A percentile compares a stretch with the other conserved stretches of the same genome.
Evolutionary conservation across 2,329 filamentous ascomycete species (phyloP).

Genomic region (Fusarium pseudograminearum): DNA sequence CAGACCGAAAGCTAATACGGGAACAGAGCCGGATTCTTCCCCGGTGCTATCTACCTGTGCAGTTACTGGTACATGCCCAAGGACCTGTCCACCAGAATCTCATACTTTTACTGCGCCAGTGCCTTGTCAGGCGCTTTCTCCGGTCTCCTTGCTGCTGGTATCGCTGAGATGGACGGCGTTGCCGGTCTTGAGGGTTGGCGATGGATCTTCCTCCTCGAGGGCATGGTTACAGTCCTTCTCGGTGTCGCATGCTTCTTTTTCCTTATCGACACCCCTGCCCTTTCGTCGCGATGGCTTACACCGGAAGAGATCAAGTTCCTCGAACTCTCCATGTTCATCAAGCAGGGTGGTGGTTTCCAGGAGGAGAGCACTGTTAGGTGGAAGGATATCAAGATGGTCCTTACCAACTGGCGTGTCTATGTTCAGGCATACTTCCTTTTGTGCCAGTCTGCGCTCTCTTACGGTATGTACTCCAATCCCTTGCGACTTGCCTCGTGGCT

Average conservation of each 20-base stretch:
- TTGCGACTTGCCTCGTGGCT: neutral
- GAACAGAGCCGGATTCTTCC: conserved; percentile 71
- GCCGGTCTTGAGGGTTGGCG: conserved; percentile 56
- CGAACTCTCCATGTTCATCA: conserved; percentile 49
- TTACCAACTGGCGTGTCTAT: conserved; percentile 51
- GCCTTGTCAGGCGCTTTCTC: conserved; percentile 80
- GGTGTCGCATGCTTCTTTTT: conserved; percentile 58
- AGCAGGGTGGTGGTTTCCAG: conserved; percentile 48
- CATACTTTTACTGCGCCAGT: conserved; percentile 83
- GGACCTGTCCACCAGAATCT: conserved; percentile 78
- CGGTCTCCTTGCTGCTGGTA: conserved; percentile 75
- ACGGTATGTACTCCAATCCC: conserved; percentile 20
- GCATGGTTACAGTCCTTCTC: conserved; percentile 52
- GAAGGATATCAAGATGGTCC: conserved; percentile 44
- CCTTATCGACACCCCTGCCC: conserved; percentile 56
- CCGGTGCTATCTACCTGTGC: conserved; percentile 79
- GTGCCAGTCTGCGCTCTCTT: conserved; percentile 46
- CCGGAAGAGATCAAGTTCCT: conserved; percentile 46
- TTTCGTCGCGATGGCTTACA: conserved; percentile 52
- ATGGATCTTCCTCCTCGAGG: conserved; percentile 48
- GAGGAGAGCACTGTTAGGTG: conserved; percentile 40
- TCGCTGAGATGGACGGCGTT: conserved; percentile 73
- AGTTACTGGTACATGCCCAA: conserved; percentile 82
- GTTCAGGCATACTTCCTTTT: conserved; percentile 48
- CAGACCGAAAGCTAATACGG: neutral